A percentile compares a stretch with the other conserved stretches of the same genome.
Evolutionary conservation across 2,329 filamentous ascomycete species (phyloP).

Genomic region (Phyllachora maydis): DNA sequence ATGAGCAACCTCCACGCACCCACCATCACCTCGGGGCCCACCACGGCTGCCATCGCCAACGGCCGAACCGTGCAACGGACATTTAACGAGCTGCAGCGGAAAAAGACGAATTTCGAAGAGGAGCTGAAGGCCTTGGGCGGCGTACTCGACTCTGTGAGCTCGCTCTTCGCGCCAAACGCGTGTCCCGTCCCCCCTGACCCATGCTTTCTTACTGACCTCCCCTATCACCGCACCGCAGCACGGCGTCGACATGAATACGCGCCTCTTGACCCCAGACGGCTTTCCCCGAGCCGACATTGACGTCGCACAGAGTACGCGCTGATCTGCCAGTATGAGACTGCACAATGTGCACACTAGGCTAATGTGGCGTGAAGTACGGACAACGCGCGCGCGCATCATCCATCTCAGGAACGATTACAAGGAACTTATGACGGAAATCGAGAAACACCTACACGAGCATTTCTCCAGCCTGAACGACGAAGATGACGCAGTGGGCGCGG

Average conservation of each 20-base stretch:
- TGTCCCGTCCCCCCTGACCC: no score
- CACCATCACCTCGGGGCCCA: conserved; percentile 53
- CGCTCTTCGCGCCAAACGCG: not conserved
- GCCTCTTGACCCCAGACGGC: conserved; percentile 70
- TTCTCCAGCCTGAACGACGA: conserved; percentile 52
- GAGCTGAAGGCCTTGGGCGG: conserved; percentile 70
- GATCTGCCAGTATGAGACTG: no score
- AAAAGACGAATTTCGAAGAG: conserved; percentile 69
- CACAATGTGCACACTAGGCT: no score
- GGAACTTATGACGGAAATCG: conserved; percentile 62
- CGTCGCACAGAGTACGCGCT: conserved; percentile 62
- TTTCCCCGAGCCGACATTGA: conserved; percentile 89
- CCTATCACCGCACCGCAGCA: conserved; percentile 51
- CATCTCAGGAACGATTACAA: conserved; percentile 86
- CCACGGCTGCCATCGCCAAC: conserved; percentile 36
- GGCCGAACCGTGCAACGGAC: conserved; percentile 43
- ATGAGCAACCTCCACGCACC: conserved; percentile 39
- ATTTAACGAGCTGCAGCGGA: conserved; percentile 59
- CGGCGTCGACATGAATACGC: conserved; percentile 79
- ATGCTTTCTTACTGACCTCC: not conserved
- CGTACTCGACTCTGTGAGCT: conserved; percentile 66
- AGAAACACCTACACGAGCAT: conserved; percentile 71
- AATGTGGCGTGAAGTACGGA: conserved; percentile 66
- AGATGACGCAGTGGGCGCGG: conserved; percentile 16
- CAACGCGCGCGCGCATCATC: conserved; percentile 80